Base-by-base conservation (phyloP, 495 filamentous ascomycete species). In the Lophiostoma macrostomum region DNA sequence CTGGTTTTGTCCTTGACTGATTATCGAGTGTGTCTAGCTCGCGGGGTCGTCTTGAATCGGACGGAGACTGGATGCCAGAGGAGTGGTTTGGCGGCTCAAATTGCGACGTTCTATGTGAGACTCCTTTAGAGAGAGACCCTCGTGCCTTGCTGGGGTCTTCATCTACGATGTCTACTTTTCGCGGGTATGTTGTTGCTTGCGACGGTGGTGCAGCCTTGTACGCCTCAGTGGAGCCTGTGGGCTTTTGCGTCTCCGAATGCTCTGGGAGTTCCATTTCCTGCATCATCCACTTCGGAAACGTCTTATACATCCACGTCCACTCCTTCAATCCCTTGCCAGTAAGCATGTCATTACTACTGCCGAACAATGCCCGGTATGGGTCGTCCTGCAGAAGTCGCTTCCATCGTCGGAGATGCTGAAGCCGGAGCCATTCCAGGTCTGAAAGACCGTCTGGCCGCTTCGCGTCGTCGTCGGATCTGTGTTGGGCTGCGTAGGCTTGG, bases 31-130 rank as follows among this genome's bases (percentile, higher is more conserved):
- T 20, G 19, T 12, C 7, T 4, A 18, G 20, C 31, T 54, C 52
- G 32, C 23, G 27, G 4, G 53, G 53, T 25, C 53, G 43, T 19
- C 53, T 24, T 16, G 53, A 16, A 37, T 56, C 53, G 18, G 53
- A 56, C 42, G 53, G 53, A 14, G 53, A 56, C 1, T 36, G 34
- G 11, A 56, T 38, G 22, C 50, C 50, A 1, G 50, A 20, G 1
- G 30, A 42, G 10, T 28, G 23, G 3, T 22, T n/a, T 1, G 38
- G 16, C 8, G 16, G 22, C 16, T 28, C 48, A 22, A 51, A 27
- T 18, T 34, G 20, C 25, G 32, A 12, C 12, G 28, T 11, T 11
- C 14, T 10, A 27, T 19, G 5, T 32, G 16, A 8, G 14, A 12
- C 19, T 20, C 16, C 14, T 3, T 12, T 27, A 20, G 22, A 25